Evolutionary conservation across 1,139 yeast species (phyloP), one percentile per base, ranked within the genome.

Genomic region (Saccharomyces hybrid): DNA sequence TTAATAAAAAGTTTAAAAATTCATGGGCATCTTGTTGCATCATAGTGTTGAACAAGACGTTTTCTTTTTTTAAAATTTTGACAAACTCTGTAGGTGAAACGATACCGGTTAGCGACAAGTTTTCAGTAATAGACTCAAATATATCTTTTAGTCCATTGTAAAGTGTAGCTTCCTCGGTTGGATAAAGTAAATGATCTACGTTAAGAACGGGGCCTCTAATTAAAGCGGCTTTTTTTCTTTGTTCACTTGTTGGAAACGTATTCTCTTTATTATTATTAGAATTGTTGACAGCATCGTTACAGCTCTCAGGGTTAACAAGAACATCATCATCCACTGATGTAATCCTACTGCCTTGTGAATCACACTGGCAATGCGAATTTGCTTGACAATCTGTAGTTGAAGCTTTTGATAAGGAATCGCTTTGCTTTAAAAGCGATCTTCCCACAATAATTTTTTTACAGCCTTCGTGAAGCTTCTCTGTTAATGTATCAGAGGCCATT

Each of bases 21-120:
- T 93, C 99, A 71, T 93, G 99, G 2, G 99, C 97, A 74, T 93
- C 99, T 67, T 93, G 99, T 69, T 93, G 99, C 96, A 91, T 90
- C 52, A 87, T 84, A 57, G 90, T 87, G 58, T 96, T 77, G 68
- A 93, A 93, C 61, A 93, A 74, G 62, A 83, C 87, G 68, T 93
- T 93, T 63, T 88, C 90, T 55, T 81, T 81, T 68, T 90, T 90
- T 53, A 91, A 75, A 52, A 85, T 84, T 50, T 83, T 84, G 51
- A 93, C 82, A 51, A 93, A 80, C 63, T 81, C 79, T 32, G 76
- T 73, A 0, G 98, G 97, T 0, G 96, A 87, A 0, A 89, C 91
- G 7, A 93, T 89, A 2, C 98, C 98, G 2, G 81, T 83, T 27
- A 80, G 76, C 5, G 85, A 78, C 54, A 74, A 73, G 67, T 84